Percentiles rank a stretch among this genome's conserved stretches.
Evolutionary conservation across 1,139 yeast genomes (phyloP).

Genomic region (Magnusiomyces fungicola): DNA sequence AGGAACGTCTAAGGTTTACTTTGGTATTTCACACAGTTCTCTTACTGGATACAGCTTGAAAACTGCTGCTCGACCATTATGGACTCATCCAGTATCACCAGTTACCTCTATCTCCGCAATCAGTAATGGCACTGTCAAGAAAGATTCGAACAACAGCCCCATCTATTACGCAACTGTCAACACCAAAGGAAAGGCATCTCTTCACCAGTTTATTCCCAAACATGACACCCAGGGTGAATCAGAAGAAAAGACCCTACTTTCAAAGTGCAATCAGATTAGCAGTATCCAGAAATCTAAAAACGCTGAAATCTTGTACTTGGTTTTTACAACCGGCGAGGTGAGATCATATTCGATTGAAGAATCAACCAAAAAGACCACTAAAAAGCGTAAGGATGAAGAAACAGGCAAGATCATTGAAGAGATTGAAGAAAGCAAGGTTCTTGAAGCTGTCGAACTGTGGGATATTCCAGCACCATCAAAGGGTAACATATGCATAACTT

Average conservation of each 20-base stretch:
- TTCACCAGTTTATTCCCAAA: slow-evolving; percentile 6
- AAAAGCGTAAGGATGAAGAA: neutral
- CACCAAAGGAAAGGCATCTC: slow-evolving; percentile 17
- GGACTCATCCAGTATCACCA: slow-evolving; percentile 70
- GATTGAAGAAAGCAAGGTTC: neutral
- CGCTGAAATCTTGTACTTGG: slow-evolving; percentile 6
- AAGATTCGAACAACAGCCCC: slow-evolving; percentile 9
- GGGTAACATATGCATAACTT: neutral
- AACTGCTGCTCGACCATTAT: slow-evolving; percentile 73
- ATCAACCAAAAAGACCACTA: neutral
- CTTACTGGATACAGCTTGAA: slow-evolving; percentile 62
- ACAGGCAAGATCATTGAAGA: neutral
- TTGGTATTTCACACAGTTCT: slow-evolving; percentile 73
- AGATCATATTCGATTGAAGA: slow-evolving; percentile 1
- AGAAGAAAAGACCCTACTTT: slow-evolving; percentile 5
- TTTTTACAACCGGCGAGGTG: neutral
- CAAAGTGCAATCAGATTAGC: slow-evolving; percentile 5
- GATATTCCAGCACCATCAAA: neutral
- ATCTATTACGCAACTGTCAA: slow-evolving; percentile 25
- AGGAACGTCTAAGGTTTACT: slow-evolving; percentile 26
- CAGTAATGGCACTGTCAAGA: slow-evolving; percentile 17
- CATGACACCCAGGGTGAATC: slow-evolving; percentile 7
- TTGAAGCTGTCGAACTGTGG: neutral
- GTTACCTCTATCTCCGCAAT: slow-evolving; percentile 38
- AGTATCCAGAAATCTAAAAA: neutral